Conservation (phyloP, 2,329 filamentous ascomycete species). For the Sordariomycetes sp. region DNA sequence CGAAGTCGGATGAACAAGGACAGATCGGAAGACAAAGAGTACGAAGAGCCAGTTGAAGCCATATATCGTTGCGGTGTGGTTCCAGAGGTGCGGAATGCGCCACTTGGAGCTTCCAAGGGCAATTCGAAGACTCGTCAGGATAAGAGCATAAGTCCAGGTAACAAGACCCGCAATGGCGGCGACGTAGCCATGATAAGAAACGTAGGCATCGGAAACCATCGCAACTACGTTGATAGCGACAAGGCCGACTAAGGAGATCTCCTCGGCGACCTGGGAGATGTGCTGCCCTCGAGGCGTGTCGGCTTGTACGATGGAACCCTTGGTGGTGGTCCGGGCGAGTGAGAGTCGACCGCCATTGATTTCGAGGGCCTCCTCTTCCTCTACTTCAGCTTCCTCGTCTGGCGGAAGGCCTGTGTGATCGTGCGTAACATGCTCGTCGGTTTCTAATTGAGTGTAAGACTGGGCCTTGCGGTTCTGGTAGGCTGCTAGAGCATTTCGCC, state of each 20-base stretch:
- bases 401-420: conserved; percentile 45
- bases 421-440: conserved; percentile 25
- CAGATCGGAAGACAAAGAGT: conserved; percentile 73
- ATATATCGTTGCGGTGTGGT: conserved; percentile 84
- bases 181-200: conserved; percentile 35
- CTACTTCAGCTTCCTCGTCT: conserved; percentile 34
- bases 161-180: conserved; percentile 59
- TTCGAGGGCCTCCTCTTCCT: conserved; percentile 49
- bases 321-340: conserved; percentile 51
- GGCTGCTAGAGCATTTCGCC: conserved; percentile 46
- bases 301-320: conserved; percentile 58
- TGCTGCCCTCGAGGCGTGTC: conserved; percentile 69
- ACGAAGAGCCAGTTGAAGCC: conserved; percentile 71
- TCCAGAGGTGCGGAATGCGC: conserved; percentile 72
- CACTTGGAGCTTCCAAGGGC: conserved; percentile 55
- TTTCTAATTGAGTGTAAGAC: conserved; percentile 48
- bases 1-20: conserved; percentile 67
- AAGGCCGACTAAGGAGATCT: conserved; percentile 62
- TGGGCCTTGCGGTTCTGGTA: conserved; percentile 38
- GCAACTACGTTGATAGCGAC: conserved; percentile 60
- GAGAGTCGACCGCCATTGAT: conserved; percentile 48
- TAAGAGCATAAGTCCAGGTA: conserved; percentile 73
- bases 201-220: conserved; percentile 50
- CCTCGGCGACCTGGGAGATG: conserved; percentile 62
- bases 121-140: conserved; percentile 65